phyloP scores from a whole-genome alignment of 164 flowering plant genomes.

The Magnolia kwangsiensis region DNA sequence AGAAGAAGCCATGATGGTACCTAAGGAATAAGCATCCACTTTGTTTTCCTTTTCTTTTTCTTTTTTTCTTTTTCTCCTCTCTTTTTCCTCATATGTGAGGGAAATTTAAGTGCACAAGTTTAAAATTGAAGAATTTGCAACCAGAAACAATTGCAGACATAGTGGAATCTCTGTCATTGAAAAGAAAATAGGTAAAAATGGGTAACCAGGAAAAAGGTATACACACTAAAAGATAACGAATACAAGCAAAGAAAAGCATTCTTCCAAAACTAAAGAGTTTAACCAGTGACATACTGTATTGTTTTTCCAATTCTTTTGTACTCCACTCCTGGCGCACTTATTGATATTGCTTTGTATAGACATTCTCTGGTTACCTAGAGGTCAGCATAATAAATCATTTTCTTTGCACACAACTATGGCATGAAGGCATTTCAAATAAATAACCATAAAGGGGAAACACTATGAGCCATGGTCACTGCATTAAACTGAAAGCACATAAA shows the following conservation, averaged over 20 bases:
- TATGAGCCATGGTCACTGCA: background rate
- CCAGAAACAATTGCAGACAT: background rate
- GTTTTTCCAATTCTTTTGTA: conserved; percentile 79
- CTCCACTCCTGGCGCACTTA: conserved; percentile 88
- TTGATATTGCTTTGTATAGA: conserved; percentile 73
- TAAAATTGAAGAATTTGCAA: no score
- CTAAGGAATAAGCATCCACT: no score
- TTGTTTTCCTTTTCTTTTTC: no score
- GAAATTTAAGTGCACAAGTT: no score
- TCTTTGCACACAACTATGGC: background rate
- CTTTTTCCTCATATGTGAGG: no score
- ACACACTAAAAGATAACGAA: background rate
- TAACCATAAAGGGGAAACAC: background rate
- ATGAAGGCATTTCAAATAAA: background rate
- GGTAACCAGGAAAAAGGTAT: background rate
- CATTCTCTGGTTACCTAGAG: conserved; percentile 91
- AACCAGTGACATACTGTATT: conserved; percentile 67
- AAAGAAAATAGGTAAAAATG: background rate
- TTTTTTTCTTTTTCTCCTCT: no score
- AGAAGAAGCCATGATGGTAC: no score
- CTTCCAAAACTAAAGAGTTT: background rate
- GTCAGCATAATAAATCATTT: conserved; percentile 3
- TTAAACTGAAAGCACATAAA: background rate
- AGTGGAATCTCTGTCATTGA: background rate
- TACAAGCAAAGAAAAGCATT: conserved; percentile 1